Base-by-base conservation (phyloP, 1,139 yeast species). In the Suhomyces chickasaworum region DNA sequence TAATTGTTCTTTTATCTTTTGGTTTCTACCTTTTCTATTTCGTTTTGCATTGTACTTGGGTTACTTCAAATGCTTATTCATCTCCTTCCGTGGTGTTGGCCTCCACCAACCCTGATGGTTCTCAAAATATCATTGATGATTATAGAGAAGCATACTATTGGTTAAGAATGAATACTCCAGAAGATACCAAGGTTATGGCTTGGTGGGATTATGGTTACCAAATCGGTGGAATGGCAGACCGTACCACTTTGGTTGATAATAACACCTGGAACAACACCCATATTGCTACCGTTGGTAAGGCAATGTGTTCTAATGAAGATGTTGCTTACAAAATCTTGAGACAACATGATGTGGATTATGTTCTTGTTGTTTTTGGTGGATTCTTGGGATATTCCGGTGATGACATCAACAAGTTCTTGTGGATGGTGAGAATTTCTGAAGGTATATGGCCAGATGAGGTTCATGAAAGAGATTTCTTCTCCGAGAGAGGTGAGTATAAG, bases 181-280 rank as follows among this genome's bases (percentile, higher is more conserved):
- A 91, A 65, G 99, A 95, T 64, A 87, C 97, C 41, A 90, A 89
- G 68, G 86, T 95, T 53, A 89, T 95, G 87, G 87, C 98, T 7
- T 95, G 99, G 99, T 95, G 99, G 99, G 99, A 95, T 75, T 95
- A 95, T 65, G 99, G 99, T 46, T 95, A 95, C 69, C 99, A 95
- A 71, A 95, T 95, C 61, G 99, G 99, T 58, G 99, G 99, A 52
- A 93, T 95, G 98, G 99, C 99, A 39, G 99, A 95, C 69, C 83
- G 99, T 66, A 93, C 99, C 54, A 95, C 99, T 4, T 78, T 95
- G 57, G 99, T 95, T 37, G 99, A 95, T 68, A 95, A 95, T 78
- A 95, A 95, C 69, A 95, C 99, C 9, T 95, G 99, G 99, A 95
- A 95, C 67, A 95, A 95, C 73, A 95, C 99, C 4, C 99, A 95